Evolutionary conservation across 371 early-diverging fungal genomes (phyloP).

Genomic region (Haplosporangium sp.): DNA sequence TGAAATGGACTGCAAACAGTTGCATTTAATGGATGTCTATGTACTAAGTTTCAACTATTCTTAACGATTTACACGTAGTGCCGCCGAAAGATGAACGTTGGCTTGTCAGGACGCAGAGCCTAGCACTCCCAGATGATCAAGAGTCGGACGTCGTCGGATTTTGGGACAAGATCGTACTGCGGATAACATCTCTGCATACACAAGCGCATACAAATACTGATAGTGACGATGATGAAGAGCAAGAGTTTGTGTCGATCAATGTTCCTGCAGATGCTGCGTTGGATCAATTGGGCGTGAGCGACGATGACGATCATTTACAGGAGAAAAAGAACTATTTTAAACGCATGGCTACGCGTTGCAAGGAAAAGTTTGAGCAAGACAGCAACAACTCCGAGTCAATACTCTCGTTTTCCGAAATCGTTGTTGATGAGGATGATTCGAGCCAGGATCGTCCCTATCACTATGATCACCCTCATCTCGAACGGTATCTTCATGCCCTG

Average conservation of each 20-base stretch:
- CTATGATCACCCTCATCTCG: conserved; percentile 9
- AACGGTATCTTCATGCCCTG: conserved; percentile 9
- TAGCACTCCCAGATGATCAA: conserved; percentile 24
- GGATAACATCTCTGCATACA: conserved; percentile 14
- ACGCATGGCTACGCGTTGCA: conserved; percentile 42
- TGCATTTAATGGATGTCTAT: no score
- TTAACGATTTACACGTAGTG: conserved; percentile 2
- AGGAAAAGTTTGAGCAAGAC: conserved; percentile 51
- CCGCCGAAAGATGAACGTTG: conserved; percentile 43
- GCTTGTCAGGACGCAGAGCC: conserved; percentile 41
- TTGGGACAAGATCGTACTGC: conserved; percentile 38
- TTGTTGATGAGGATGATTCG: background rate
- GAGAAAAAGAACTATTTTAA: conserved; percentile 43
- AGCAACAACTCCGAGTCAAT: background rate
- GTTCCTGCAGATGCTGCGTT: conserved; percentile 42
- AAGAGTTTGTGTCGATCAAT: conserved; percentile 26
- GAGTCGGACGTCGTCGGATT: conserved; percentile 27
- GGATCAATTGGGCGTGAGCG: conserved; percentile 29
- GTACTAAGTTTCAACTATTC: background rate
- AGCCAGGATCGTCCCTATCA: background rate
- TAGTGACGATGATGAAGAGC: background rate
- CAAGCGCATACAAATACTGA: background rate
- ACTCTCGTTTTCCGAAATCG: background rate
- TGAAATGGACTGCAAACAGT: no score
- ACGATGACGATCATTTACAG: conserved; percentile 23